Percentiles rank a stretch among this genome's conserved stretches.
These are phyloP conservation scores for Aspergillus taichungensis DNA, from an alignment of 495 filamentous ascomycete species.

Conservation along the genomic window DNA sequence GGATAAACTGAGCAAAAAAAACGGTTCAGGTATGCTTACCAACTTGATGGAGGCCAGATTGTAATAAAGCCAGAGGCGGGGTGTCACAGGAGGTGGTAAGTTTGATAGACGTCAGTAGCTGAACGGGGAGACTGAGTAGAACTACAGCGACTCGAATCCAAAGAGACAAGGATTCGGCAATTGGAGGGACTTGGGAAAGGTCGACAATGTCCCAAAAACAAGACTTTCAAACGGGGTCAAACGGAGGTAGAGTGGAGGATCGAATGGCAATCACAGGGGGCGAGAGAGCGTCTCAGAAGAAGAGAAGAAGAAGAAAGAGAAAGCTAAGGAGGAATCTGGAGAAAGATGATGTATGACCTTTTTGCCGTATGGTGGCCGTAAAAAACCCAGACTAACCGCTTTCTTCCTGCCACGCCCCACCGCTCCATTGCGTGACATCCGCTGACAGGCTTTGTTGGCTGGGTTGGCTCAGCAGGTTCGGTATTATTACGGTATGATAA, in stretches of 20 bases:
- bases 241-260: not conserved
- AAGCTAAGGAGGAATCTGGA: not conserved
- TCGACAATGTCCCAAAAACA: not conserved
- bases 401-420: conserved; percentile 37
- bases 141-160: not conserved
- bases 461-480: conserved; percentile 2
- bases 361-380: conserved; percentile 12
- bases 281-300: conserved; percentile 10
- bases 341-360: conserved; percentile 33
- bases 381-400: conserved; percentile 13
- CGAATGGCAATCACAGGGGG: conserved; percentile 1
- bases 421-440: conserved; percentile 32
- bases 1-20: not conserved
- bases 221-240: not conserved
- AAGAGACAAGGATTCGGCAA: not conserved
- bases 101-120: no score
- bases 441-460: conserved; percentile 23
- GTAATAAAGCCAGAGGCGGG: no score
- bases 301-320: conserved; percentile 16
- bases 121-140: no score
- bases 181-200: not conserved
- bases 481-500: conserved; percentile 21
- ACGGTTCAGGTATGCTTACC: not conserved
- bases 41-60: not conserved
- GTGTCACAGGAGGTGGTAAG: no score